These are phyloP conservation scores for Populus hybrid DNA, from an alignment of 441 rosid species.

Conservation along the genomic window DNA sequence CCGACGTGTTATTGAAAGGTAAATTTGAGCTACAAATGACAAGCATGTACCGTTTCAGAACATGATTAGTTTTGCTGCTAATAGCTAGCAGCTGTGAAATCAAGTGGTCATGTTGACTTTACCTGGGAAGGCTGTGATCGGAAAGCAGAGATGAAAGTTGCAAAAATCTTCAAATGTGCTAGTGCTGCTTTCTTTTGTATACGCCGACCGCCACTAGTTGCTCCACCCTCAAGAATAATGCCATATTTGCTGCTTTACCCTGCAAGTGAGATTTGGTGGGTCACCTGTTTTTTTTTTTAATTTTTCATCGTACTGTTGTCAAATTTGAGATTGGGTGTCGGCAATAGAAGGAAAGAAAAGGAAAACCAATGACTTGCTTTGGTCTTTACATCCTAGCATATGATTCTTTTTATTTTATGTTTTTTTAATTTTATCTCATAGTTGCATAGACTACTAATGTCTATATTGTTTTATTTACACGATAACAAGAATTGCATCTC, in stretches of 20 bases:
- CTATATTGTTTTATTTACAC: background rate
- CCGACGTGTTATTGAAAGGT: conserved; percentile 56
- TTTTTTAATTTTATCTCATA: background rate
- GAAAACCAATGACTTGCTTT: background rate
- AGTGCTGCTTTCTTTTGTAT: background rate
- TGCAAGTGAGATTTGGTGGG: background rate
- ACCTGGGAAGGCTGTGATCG: background rate
- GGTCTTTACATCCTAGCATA: background rate
- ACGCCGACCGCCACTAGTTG: background rate
- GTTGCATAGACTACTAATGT: background rate
- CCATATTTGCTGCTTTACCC: background rate
- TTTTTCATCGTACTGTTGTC: background rate
- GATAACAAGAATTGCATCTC: background rate
- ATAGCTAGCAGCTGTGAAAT: background rate
- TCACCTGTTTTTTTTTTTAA: background rate
- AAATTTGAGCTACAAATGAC: background rate
- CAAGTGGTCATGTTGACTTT: background rate
- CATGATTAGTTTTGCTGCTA: background rate
- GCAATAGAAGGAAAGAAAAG: background rate
- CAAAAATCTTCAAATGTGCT: too few relatives aligned
- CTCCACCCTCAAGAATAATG: background rate
- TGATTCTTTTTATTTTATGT: background rate
- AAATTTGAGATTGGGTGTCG: background rate
- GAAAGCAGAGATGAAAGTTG: background rate
- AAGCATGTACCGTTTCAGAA: background rate